Base-by-base conservation (phyloP, 2,329 filamentous ascomycete species). In the Aspergillus chevalieri region DNA sequence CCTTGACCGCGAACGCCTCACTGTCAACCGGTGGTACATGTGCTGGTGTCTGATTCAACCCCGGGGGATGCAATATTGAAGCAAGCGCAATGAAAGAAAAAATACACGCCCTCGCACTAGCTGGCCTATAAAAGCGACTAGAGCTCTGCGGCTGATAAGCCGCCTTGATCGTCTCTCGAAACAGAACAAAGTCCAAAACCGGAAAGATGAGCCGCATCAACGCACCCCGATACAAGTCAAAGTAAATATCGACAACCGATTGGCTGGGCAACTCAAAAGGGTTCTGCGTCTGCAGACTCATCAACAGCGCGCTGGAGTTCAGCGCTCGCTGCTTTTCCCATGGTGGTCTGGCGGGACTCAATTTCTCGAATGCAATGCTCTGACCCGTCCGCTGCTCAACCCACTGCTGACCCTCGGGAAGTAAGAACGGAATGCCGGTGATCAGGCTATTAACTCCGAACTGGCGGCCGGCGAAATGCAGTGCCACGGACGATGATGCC, bases 371-470 rank as follows among this genome's bases (percentile, higher is more conserved):
- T 6, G 60, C 56, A 4, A 66, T 58, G 2, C 56, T 58, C 44
- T 72, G 64, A 4, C 76, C 77, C 1, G 76, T 74, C 24, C 70
- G 67, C 10, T 74, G 64, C 26, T 70, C 64, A 30, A 80, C 74
- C 75, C 76, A 79, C 55, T 73, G 59, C 46, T 70, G 70, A 5
- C 77, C 77, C 12, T 74, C 67, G 0, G 65, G 59, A 0, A 77
- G 75, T 38, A 80, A 68, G 38, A 78, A 71, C 0, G 77, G 78
- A 1, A 79, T 70, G 6, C 78, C 76, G 12, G 73, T 76, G 44
- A 72, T 67, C 6, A 72, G 63, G 55, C 71, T 77, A 28, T 78
- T 72, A 10, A 68, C 67, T 8, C 76, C 76, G 8, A 79, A 60
- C 48, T 75, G 68, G 43, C 70, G 66, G 0, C 76, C 76, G 3